These are phyloP conservation scores for Oldenlandia corymbosa DNA, from an alignment of 257 asterid genomes.

Conservation along the genomic window DNA sequence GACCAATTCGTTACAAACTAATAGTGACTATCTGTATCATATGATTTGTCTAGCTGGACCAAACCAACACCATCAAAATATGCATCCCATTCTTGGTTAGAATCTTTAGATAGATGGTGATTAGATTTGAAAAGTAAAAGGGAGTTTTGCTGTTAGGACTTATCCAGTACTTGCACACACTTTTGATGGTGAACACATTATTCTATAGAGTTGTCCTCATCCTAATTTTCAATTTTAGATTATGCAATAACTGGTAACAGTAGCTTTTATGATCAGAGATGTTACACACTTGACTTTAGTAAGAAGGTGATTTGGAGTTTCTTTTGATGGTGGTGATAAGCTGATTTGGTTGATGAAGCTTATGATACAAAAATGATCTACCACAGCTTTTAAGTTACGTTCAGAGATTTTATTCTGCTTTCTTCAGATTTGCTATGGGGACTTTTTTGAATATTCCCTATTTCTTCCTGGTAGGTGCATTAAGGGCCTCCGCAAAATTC, in stretches of 20 bases:
- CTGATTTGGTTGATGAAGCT: slow-evolving; percentile 6
- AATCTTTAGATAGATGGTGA: not conserved
- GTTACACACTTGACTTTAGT: not conserved
- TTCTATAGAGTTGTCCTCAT: not conserved
- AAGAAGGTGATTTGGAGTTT: not conserved
- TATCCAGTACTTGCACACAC: not conserved
- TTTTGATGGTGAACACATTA: not conserved
- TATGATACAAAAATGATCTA: not conserved
- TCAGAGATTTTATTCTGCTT: not conserved
- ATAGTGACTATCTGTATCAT: not conserved
- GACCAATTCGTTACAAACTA: not conserved
- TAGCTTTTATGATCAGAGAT: not conserved
- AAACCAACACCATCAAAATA: no score
- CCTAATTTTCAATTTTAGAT: not conserved
- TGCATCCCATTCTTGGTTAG: not conserved
- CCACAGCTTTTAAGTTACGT: not conserved
- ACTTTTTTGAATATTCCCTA: not conserved
- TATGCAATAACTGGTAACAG: not conserved
- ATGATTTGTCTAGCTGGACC: not conserved
- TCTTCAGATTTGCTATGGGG: slow-evolving; percentile 3
- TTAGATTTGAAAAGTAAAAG: not conserved
- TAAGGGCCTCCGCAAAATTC: slow-evolving; percentile 66
- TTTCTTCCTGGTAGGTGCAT: slow-evolving; percentile 46
- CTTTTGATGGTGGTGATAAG: no score
- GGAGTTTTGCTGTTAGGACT: not conserved